Conservation (phyloP, 306 rosid genomes). For the Gastrolobium bilobum region DNA sequence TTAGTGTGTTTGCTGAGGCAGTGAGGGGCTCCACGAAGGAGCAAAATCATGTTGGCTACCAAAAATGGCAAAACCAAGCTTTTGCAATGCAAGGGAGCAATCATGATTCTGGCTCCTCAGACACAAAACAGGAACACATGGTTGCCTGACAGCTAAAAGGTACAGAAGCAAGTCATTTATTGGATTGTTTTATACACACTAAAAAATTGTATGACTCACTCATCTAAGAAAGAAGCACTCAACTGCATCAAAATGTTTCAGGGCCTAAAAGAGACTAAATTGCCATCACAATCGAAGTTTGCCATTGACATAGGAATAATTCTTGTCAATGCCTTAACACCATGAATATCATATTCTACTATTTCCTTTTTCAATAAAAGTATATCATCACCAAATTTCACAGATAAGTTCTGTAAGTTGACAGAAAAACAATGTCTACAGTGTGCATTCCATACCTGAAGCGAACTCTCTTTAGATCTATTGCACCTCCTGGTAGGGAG, state of each 20-base stretch:
- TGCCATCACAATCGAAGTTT: neutral
- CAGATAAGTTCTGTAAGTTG: constrained; percentile 16
- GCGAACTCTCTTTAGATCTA: constrained; percentile 96
- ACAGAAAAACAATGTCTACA: neutral
- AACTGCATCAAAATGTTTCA: constrained; percentile 22
- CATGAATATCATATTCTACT: constrained; percentile 23
- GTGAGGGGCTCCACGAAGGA: neutral
- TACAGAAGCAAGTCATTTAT: neutral
- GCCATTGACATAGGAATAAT: constrained; percentile 10
- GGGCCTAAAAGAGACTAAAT: constrained; percentile 1
- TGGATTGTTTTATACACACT: neutral
- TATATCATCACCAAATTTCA: neutral
- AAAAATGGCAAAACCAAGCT: neutral
- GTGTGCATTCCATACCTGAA: constrained; percentile 75
- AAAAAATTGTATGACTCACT: constrained; percentile 1
- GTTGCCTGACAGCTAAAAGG: constrained; percentile 3
- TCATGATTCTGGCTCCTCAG: neutral
- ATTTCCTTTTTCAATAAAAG: no score
- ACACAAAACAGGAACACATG: neutral
- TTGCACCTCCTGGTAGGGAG: constrained; percentile 88
- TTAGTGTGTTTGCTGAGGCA: neutral
- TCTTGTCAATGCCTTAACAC: constrained; percentile 1
- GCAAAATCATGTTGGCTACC: neutral
- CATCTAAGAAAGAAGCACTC: constrained; percentile 2
- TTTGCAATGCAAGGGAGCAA: neutral